Evolutionary conservation across 495 filamentous ascomycete genomes (phyloP).

Genomic region (Aspergillus conjunctus): DNA sequence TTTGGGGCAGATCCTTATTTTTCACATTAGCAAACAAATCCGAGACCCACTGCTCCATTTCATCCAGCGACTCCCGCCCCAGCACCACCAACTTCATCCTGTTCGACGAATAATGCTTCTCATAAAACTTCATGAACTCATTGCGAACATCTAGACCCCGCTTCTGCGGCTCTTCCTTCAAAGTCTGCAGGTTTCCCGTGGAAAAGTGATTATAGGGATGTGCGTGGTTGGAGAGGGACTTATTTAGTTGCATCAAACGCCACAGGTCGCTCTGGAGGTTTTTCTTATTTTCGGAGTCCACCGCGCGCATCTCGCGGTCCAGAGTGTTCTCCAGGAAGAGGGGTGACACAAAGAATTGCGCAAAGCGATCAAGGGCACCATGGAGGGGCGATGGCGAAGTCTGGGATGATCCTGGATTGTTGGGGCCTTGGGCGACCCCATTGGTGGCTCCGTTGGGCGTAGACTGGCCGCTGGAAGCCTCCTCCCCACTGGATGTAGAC

Average conservation of each 20-base stretch:
- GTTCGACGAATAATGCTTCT: slow-evolving; percentile 91
- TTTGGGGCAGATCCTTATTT: slow-evolving; percentile 82
- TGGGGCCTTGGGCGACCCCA: slow-evolving; percentile 21
- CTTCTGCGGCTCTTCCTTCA: slow-evolving; percentile 81
- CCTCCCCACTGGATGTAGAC: slow-evolving; percentile 49
- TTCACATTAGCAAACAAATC: slow-evolving; percentile 82
- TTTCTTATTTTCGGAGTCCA: slow-evolving; percentile 99
- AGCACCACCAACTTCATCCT: slow-evolving; percentile 93
- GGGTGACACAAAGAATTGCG: slow-evolving; percentile 94
- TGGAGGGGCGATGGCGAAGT: slow-evolving; percentile 66
- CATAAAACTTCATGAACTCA: slow-evolving; percentile 93
- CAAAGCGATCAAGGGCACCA: slow-evolving; percentile 92
- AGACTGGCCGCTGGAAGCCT: slow-evolving; percentile 33
- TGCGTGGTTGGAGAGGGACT: slow-evolving; percentile 82
- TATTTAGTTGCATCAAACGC: slow-evolving; percentile 90
- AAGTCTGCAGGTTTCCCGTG: slow-evolving; percentile 86
- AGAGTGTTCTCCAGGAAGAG: slow-evolving; percentile 88
- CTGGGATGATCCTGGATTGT: slow-evolving; percentile 15
- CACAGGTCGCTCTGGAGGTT: slow-evolving; percentile 95
- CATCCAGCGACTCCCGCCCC: slow-evolving; percentile 85
- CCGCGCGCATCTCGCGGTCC: slow-evolving; percentile 87
- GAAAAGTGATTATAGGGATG: slow-evolving; percentile 98
- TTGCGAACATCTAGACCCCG: slow-evolving; percentile 85
- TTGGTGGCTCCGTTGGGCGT: slow-evolving; percentile 52
- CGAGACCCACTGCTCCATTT: slow-evolving; percentile 82